Percentiles rank a stretch among this genome's conserved stretches.
phyloP scores from a whole-genome alignment of 2,329 filamentous ascomycete species.

The Ophiocordyceps camponoti-floridani region DNA sequence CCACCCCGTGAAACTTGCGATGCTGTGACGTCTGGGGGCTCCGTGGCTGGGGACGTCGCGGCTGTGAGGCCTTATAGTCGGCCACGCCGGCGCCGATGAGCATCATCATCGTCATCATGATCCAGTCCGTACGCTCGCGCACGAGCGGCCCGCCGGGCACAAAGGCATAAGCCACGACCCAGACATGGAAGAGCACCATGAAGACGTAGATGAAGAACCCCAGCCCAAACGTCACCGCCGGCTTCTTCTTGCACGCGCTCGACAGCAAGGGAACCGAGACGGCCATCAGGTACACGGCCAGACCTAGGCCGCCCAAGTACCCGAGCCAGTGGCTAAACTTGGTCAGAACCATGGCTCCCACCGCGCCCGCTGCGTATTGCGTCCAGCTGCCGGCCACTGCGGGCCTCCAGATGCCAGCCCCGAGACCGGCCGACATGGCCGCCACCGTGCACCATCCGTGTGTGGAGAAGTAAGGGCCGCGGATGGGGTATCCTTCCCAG shows the following conservation, averaged over 20 bases:
- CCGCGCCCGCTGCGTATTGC: constrained; percentile 57
- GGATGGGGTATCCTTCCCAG: constrained; percentile 88
- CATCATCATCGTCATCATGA: constrained; percentile 77
- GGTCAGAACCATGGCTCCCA: constrained; percentile 66
- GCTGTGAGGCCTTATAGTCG: constrained; percentile 38
- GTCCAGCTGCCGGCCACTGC: constrained; percentile 59
- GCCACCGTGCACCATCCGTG: constrained; percentile 77
- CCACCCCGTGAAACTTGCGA: constrained; percentile 32
- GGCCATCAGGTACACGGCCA: constrained; percentile 69
- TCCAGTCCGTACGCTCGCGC: constrained; percentile 87
- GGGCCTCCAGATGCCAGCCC: constrained; percentile 59
- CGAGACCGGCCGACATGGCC: constrained; percentile 68
- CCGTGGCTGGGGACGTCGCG: constrained; percentile 16
- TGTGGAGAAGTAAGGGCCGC: constrained; percentile 74
- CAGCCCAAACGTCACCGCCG: constrained; percentile 66
- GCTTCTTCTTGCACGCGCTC: constrained; percentile 59
- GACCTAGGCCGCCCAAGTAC: constrained; percentile 63
- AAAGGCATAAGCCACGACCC: constrained; percentile 96
- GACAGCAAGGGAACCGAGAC: constrained; percentile 57
- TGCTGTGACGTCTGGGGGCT: constrained; percentile 20
- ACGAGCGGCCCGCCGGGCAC: constrained; percentile 87
- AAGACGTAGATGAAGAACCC: constrained; percentile 89
- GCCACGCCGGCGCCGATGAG: constrained; percentile 74
- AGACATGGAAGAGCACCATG: constrained; percentile 91
- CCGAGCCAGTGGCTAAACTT: constrained; percentile 69